Evolutionary conservation across 2,329 filamentous ascomycete species (phyloP).

Genomic region (Neofusicoccum ribis): DNA sequence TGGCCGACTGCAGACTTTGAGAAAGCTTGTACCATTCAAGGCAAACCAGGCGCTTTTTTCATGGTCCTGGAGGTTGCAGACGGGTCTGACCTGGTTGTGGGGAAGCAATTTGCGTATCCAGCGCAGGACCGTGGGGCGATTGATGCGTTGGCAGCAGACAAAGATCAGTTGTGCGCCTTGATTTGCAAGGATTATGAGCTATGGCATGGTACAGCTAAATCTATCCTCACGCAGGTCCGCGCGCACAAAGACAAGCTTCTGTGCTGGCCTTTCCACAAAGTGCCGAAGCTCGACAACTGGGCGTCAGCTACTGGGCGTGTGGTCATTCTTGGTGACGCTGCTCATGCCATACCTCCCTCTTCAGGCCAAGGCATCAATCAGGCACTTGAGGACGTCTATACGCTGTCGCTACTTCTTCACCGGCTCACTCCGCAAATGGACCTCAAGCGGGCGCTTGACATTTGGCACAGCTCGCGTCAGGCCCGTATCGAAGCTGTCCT

Average conservation of each 20-base stretch:
- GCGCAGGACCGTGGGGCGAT: neutral
- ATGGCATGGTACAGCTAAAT: slow-evolving; percentile 39
- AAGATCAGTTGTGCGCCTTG: slow-evolving; percentile 37
- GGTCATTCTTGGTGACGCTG: slow-evolving; percentile 50
- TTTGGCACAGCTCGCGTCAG: no score
- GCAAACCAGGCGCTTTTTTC: slow-evolving; percentile 49
- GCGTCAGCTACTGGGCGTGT: slow-evolving; percentile 39
- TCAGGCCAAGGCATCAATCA: slow-evolving; percentile 52
- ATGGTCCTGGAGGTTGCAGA: slow-evolving; percentile 52
- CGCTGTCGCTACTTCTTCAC: slow-evolving; percentile 43
- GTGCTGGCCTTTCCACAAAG: slow-evolving; percentile 53
- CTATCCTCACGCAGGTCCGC: slow-evolving; percentile 38
- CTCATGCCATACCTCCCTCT: slow-evolving; percentile 51
- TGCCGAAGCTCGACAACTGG: slow-evolving; percentile 52
- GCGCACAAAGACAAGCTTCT: slow-evolving; percentile 34
- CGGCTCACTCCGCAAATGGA: neutral
- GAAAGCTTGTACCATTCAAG: neutral
- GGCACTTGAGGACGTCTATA: slow-evolving; percentile 53
- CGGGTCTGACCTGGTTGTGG: slow-evolving; percentile 51
- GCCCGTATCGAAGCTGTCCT: no score
- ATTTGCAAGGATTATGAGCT: slow-evolving; percentile 36
- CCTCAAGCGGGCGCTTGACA: no score
- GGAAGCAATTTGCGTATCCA: neutral
- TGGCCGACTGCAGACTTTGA: slow-evolving; percentile 1
- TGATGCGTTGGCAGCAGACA: neutral